Evolutionary conservation across 305 asterid species (phyloP), one percentile per base, ranked within the genome.

Genomic region (Solanum hybrid): DNA sequence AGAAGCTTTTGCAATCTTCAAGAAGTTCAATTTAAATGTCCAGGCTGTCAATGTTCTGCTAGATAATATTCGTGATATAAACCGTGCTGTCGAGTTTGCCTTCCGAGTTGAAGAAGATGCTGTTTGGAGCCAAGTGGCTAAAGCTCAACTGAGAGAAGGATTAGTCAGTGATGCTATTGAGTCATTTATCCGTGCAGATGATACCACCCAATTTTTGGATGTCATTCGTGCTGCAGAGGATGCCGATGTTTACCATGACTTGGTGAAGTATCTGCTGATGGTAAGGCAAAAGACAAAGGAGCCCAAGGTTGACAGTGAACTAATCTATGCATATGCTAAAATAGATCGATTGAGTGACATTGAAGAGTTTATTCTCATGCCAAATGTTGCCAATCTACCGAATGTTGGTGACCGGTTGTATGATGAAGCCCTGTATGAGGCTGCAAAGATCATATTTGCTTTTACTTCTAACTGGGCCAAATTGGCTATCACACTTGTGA

Each of bases 51-150:
- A 95, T 95, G 99, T 97, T 45, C 93, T 98, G 70, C 90, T 98
- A 93, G 99, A 98, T 89, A 94, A 95, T 91, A 96, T 98, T 90
- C 98, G 96, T 65, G 99, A 97, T 92, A 93, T 98, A 39, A 96
- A 95, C 92, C 98, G 99, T 31, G 97, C 99, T 7, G 99, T 97
- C 79, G 99, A 98, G 93, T 98, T 96, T 93, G 99, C 99, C 51
- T 98, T 90, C 95, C 98, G 99, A 86, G 99, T 98, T 89, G 99
- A 98, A 92, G 99, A 98, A 93, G 99, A 96, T 92, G 97, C 97
- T 86, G 99, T 98, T 51, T 98, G 99, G 99, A 98, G 99, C 90
- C 99, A 98, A 91, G 99, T 98, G 86, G 99, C 97, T 94, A 98
- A 94, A 94, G 98, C 99, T 91, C 99, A 98, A 90, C 97, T 98